Evolutionary conservation across 192 early-diverging fungal species (phyloP).

Genomic region (Gryganskiella cystojenkinii): DNA sequence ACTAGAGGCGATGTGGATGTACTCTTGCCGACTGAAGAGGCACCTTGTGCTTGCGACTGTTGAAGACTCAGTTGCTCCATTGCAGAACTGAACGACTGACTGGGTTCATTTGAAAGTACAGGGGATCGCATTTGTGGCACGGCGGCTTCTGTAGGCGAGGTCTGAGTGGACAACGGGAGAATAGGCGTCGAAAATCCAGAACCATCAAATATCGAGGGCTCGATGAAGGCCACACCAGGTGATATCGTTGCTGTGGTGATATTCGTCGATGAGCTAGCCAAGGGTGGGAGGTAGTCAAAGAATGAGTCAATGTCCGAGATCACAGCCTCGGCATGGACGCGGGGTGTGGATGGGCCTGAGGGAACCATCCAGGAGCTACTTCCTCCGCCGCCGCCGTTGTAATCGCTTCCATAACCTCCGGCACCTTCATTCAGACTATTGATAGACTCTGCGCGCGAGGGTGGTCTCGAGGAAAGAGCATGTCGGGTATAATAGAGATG

Average conservation of each 20-base stretch:
- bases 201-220: slow-evolving; percentile 40
- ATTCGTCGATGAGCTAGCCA: neutral
- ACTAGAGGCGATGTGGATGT: neutral
- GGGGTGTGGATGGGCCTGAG: slow-evolving; percentile 23
- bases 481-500: slow-evolving; percentile 55
- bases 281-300: slow-evolving; percentile 41
- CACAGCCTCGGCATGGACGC: slow-evolving; percentile 46
- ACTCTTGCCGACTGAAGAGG: too few relatives aligned
- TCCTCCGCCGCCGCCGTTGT: slow-evolving; percentile 11
- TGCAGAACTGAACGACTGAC: neutral
- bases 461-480: slow-evolving; percentile 37
- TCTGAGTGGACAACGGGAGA: neutral
- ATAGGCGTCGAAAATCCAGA: neutral
- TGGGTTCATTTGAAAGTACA: neutral
- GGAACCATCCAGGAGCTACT: slow-evolving; percentile 25
- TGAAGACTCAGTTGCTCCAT: neutral
- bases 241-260: slow-evolving; percentile 18
- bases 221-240: neutral
- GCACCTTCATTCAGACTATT: slow-evolving; percentile 26
- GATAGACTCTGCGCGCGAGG: slow-evolving; percentile 45
- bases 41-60: neutral
- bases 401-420: slow-evolving; percentile 13
- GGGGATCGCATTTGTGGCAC: neutral
- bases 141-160: neutral
- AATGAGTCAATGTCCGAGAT: slow-evolving; percentile 49